A percentile compares a stretch with the other conserved stretches of the same genome.
These are phyloP conservation scores for Dictyostelium purpureum DNA, from an alignment of 78 protist genomes.

Conservation along the genomic window DNA sequence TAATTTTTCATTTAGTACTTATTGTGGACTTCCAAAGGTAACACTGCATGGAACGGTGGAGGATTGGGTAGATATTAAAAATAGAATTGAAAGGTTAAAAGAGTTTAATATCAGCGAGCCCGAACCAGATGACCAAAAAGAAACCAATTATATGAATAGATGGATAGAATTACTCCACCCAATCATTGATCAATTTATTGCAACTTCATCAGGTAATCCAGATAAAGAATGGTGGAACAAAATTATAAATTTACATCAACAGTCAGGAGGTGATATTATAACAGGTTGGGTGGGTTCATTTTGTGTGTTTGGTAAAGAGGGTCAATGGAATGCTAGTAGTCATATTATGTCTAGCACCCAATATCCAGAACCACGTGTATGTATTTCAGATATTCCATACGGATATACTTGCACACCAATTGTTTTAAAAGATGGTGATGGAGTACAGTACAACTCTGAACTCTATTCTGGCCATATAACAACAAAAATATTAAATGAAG, in stretches of 20 bases:
- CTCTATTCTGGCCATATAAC: not conserved
- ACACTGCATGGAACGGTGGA: constrained; percentile 51
- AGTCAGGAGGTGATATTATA: not conserved
- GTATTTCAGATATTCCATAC: not conserved
- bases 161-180: constrained; percentile 49
- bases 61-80: constrained; percentile 49
- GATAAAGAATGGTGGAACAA: constrained; percentile 37
- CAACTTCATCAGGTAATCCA: not conserved
- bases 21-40: constrained; percentile 58
- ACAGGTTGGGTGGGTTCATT: not conserved
- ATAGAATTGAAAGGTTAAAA: not conserved
- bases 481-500: not conserved
- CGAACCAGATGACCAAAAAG: no score
- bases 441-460: not conserved
- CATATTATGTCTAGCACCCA: not conserved
- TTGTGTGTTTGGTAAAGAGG: not conserved
- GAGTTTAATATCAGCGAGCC: constrained; percentile 5
- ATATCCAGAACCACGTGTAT: not conserved
- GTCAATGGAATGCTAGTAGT: not conserved
- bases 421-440: not conserved
- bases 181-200: constrained; percentile 30
- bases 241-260: constrained; percentile 4
- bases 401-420: not conserved
- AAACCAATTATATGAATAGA: no score
- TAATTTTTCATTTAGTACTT: not conserved